phyloP scores from a whole-genome alignment of 192 early-diverging fungal genomes.

The Umbelopsis vinacea region DNA sequence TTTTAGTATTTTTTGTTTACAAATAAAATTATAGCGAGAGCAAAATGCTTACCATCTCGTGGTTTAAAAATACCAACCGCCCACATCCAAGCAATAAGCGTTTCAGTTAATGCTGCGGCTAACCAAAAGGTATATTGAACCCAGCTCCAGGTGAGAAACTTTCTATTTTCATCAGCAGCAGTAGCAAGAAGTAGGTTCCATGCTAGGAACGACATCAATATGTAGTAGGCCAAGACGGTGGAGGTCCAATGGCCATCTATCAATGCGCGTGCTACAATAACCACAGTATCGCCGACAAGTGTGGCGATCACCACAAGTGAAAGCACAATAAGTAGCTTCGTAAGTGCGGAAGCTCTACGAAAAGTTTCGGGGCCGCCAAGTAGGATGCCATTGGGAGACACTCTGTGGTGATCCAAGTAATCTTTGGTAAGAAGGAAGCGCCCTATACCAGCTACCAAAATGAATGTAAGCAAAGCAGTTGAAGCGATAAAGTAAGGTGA shows the following conservation, averaged over 20 bases:
- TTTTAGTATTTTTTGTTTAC: too few species aligned
- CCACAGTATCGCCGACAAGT: constrained; percentile 40
- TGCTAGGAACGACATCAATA: constrained; percentile 43
- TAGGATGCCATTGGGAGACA: constrained; percentile 19
- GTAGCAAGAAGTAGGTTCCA: constrained; percentile 40
- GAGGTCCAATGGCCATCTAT: constrained; percentile 49
- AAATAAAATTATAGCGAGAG: too few species aligned
- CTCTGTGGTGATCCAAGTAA: background rate
- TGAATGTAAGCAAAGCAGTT: constrained; percentile 16
- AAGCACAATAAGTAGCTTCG: constrained; percentile 33
- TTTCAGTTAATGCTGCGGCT: constrained; percentile 46
- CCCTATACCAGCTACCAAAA: constrained; percentile 24
- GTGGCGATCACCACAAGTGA: constrained; percentile 35
- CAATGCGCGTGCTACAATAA: constrained; percentile 45
- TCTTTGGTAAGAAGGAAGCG: constrained; percentile 22
- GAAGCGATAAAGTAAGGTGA: constrained; percentile 34
- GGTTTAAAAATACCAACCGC: constrained; percentile 23
- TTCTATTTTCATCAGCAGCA: constrained; percentile 43
- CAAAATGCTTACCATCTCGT: constrained; percentile 31
- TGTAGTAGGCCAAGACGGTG: constrained; percentile 45
- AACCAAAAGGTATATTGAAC: constrained; percentile 59
- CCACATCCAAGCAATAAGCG: constrained; percentile 53
- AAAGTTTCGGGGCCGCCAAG: constrained; percentile 1
- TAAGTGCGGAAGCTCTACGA: constrained; percentile 23
- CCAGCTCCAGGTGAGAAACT: constrained; percentile 53